Base-by-base conservation (phyloP, 2,329 filamentous ascomycete species). In the Fusarium sp. region DNA sequence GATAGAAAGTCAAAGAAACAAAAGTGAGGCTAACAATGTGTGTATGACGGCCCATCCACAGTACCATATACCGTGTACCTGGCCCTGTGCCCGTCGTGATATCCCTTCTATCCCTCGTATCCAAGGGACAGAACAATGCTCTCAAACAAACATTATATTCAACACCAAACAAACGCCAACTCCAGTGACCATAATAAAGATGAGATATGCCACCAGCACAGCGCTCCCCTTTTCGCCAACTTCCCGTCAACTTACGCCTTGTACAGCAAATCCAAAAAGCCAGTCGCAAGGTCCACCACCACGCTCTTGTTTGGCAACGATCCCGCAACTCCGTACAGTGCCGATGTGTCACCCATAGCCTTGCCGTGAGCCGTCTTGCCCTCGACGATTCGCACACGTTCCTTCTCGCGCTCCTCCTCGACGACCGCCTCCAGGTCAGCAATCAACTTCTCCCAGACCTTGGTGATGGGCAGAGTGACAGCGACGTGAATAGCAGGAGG, bases 271-370 rank as follows among this genome's bases (percentile, higher is more conserved):
- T 98, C 95, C 80, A 98, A 87, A 84, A 98, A 99, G 1, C 95
- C 96, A 76, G 89, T 94, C 2, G 95, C 96, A 80, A 99, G 85
- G 78, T 97, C 94, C 74, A 94, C 94, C 35, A 99, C 95, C 37
- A 99, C 92, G 76, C 93, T 95, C 89, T 98, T 98, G 82, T 99
- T 97, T 1, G 97, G 97, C 82, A 99, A 84, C 79, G 94, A 97
- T 7, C 97, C 97, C 0, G 97, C 97, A 66, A 99, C 95, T 64
- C 97, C 97, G 83, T 99, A 99, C 71, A 99, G 85, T 6, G 95
- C 95, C 2, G 95, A 94, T 15, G 94, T 91, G 81, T 98, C 94
- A 2, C 94, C 94, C 77, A 91, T 88, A 27, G 90, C 91, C 81
- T 91, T 90, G 38, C 91, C 92, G 82, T 91, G 89, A 35, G 85